A percentile compares a stretch with the other conserved stretches of the same genome.
These are phyloP conservation scores for Torulaspora franciscae DNA, from an alignment of 805 yeast species.

Conservation along the genomic window DNA sequence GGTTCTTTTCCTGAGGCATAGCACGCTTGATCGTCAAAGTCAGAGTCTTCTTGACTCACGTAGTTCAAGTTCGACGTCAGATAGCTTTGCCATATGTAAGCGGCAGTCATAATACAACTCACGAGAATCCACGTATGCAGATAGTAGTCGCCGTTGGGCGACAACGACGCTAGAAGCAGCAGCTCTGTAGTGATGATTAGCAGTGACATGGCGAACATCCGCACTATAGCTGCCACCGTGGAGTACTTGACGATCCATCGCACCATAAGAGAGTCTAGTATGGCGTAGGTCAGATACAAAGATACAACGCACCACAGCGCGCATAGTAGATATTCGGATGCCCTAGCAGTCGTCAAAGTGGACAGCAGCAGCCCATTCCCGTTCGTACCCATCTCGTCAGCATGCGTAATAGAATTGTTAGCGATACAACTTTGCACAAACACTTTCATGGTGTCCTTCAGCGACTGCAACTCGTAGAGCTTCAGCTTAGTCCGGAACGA, in stretches of 20 bases:
- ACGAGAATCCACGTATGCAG: conserved; percentile 89
- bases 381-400: conserved; percentile 1
- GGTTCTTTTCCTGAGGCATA: conserved; percentile 1
- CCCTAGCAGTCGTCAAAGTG: conserved; percentile 52
- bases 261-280: conserved; percentile 82
- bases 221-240: conserved; percentile 77
- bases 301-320: conserved; percentile 93
- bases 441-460: conserved; percentile 20
- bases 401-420: conserved; percentile 1
- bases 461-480: conserved; percentile 25
- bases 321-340: conserved; percentile 74
- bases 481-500: conserved; percentile 20
- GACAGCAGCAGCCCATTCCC: conserved; percentile 20
- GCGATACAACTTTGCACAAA: conserved; percentile 21
- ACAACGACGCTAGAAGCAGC: conserved; percentile 59
- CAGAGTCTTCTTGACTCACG: conserved; percentile 21
- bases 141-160: conserved; percentile 66
- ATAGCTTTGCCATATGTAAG: conserved; percentile 81
- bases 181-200: conserved; percentile 67
- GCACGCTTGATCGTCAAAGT: conserved; percentile 11
- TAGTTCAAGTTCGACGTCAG: conserved; percentile 69
- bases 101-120: conserved; percentile 75
- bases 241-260: conserved; percentile 92
- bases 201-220: conserved; percentile 79
- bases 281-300: conserved; percentile 75